Evolutionary conservation across 163 green algal genomes (phyloP).

Genomic region (Chlamydomonas reinhardtii): DNA sequence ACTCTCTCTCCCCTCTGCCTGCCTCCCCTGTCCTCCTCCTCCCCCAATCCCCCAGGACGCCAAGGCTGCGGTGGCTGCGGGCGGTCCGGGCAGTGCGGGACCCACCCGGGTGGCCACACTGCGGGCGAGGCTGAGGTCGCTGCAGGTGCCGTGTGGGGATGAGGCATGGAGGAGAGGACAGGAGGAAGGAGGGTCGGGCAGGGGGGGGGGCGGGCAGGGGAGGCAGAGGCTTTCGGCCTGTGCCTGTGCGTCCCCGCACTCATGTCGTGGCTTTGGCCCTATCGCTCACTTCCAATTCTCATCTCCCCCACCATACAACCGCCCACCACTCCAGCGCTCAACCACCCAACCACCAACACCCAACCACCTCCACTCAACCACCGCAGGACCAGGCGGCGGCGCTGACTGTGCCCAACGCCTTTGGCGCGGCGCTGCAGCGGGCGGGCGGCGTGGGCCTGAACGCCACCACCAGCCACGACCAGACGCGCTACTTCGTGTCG

Average conservation of each 20-base stretch:
- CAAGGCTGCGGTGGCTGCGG: constrained; percentile 12
- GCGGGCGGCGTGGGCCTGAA: constrained; percentile 89
- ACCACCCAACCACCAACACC: too few species aligned
- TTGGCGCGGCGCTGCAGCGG: constrained; percentile 70
- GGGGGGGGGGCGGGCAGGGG: too few species aligned
- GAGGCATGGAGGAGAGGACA: not conserved
- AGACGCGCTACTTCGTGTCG: constrained; percentile 83
- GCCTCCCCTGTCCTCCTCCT: too few species aligned
- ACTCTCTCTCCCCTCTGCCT: too few species aligned
- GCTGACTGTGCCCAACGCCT: constrained; percentile 85
- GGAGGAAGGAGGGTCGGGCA: too few species aligned
- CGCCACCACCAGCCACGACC: constrained; percentile 88
- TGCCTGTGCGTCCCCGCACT: too few species aligned
- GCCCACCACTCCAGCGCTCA: too few species aligned
- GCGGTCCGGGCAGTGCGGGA: constrained; percentile 5
- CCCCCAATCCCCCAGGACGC: too few species aligned
- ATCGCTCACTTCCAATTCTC: too few species aligned
- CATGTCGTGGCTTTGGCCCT: too few species aligned
- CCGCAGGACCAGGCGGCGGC: constrained; percentile 55
- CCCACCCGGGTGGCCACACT: constrained; percentile 31
- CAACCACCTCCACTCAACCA: not conserved
- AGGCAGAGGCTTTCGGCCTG: too few species aligned
- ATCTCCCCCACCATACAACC: too few species aligned
- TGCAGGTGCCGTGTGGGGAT: constrained; percentile 40
- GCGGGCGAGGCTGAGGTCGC: constrained; percentile 34